Evolutionary conservation across 164 flowering plant species (phyloP).

Genomic region (Malania oleifera): DNA sequence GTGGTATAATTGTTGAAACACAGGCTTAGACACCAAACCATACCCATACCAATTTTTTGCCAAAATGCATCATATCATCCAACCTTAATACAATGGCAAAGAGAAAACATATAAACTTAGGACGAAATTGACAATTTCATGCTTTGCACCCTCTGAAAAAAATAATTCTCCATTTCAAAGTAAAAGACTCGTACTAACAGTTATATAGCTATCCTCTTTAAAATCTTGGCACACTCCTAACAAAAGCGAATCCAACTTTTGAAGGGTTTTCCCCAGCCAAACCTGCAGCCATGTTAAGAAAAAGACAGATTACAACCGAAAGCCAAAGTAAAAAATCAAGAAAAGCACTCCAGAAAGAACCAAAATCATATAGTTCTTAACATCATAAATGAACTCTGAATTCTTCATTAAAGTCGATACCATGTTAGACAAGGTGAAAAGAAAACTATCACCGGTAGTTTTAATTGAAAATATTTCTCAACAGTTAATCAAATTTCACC

Average conservation of each 20-base stretch:
- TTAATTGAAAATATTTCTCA: too few species aligned
- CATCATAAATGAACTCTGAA: not conserved
- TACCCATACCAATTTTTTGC: too few species aligned
- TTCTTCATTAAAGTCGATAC: too few species aligned
- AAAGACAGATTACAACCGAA: not conserved
- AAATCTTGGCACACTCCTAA: slow-evolving; percentile 93
- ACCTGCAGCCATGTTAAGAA: slow-evolving; percentile 44
- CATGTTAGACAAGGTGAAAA: not conserved
- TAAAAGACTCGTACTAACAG: slow-evolving; percentile 45
- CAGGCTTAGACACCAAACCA: too few species aligned
- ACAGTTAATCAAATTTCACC: slow-evolving; percentile 44
- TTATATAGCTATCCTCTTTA: slow-evolving; percentile 67
- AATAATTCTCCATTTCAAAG: not conserved
- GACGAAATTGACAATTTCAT: not conserved
- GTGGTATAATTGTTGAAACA: too few species aligned
- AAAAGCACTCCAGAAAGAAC: not conserved
- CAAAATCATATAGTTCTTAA: not conserved
- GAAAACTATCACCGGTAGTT: not conserved
- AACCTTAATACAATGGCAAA: too few species aligned
- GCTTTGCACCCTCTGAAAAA: slow-evolving; percentile 1
- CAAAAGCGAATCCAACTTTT: slow-evolving; percentile 85
- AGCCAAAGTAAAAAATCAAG: not conserved
- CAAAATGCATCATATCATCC: too few species aligned
- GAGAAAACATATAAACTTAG: too few species aligned
- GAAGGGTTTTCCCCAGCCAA: slow-evolving; percentile 91